A percentile compares a stretch with the other conserved stretches of the same genome.
Conservation (phyloP, 495 filamentous ascomycete genomes). For the Xylaria grammica region DNA sequence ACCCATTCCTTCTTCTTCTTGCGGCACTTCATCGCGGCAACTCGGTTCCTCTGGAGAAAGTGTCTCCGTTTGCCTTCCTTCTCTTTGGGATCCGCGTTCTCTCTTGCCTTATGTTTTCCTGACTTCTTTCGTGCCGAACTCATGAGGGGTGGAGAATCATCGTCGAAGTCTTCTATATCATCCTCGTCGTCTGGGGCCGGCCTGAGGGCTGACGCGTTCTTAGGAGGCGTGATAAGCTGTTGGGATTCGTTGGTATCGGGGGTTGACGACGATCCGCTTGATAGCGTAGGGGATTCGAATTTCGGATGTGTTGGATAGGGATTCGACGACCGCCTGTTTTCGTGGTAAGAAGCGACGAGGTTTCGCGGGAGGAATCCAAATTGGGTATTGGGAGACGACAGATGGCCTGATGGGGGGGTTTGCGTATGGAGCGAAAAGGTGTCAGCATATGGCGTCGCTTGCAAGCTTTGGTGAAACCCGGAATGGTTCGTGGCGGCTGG, state of each 20-base stretch:
- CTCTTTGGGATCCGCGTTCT: constrained; percentile 13
- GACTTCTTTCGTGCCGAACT: constrained; percentile 7
- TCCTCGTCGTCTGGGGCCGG: constrained; percentile 2
- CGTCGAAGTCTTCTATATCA: constrained; percentile 2
- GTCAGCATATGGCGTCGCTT: constrained; percentile 8
- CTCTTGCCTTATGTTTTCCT: constrained; percentile 22
- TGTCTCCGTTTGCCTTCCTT: constrained; percentile 44
- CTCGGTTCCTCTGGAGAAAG: constrained; percentile 79
- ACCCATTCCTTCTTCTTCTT: constrained; percentile 85
- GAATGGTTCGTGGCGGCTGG: constrained; percentile 18
- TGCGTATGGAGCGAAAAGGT: constrained; percentile 19
- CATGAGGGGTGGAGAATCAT: background rate
- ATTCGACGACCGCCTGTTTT: constrained; percentile 4
- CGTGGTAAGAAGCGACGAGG: constrained; percentile 14
- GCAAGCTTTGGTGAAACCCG: constrained; percentile 15
- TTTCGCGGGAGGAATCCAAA: constrained; percentile 18
- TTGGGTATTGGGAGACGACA: constrained; percentile 5
- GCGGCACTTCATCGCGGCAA: constrained; percentile 86
- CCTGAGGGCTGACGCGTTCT: constrained; percentile 1
- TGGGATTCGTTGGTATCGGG: constrained; percentile 31
- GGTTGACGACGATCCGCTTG: constrained; percentile 31
- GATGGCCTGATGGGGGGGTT: constrained; percentile 2
- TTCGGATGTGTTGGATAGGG: constrained; percentile 16
- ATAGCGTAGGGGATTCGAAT: constrained; percentile 23
- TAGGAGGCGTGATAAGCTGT: constrained; percentile 23